These are phyloP conservation scores for Mucor velutinosus DNA, from an alignment of 371 early-diverging fungal genomes.

Conservation along the genomic window DNA sequence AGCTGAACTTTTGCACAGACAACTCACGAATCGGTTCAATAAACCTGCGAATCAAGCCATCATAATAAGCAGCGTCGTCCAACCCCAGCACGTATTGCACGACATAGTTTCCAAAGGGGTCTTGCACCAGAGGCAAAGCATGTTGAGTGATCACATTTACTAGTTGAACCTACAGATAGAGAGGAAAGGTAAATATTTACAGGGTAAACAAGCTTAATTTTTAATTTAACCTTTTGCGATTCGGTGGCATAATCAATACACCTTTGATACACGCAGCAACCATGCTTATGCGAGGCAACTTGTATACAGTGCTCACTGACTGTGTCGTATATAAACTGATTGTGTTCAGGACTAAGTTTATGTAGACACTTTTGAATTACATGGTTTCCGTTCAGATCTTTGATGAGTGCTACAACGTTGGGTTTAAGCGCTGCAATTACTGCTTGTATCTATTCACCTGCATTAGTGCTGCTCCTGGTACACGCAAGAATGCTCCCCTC, in stretches of 20 bases:
- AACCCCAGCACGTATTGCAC: conserved; percentile 95
- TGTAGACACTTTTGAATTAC: conserved; percentile 97
- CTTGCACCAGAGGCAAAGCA: conserved; percentile 81
- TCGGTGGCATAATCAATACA: conserved; percentile 88
- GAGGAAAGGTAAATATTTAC: not conserved
- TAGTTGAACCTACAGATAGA: conserved; percentile 53
- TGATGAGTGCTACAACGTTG: conserved; percentile 85
- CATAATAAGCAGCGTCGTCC: conserved; percentile 62
- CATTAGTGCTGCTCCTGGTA: conserved; percentile 49
- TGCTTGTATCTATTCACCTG: conserved; percentile 56
- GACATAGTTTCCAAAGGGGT: conserved; percentile 98
- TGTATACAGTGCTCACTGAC: conserved; percentile 84
- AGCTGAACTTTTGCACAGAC: conserved; percentile 90
- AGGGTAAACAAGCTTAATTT: not conserved
- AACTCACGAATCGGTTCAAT: conserved; percentile 75
- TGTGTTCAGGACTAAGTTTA: conserved; percentile 68
- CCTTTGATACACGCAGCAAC: conserved; percentile 97
- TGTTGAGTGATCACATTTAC: conserved; percentile 78
- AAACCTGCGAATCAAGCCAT: conserved; percentile 73
- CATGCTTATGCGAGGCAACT: conserved; percentile 95
- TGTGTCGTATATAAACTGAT: conserved; percentile 89
- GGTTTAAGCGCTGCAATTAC: conserved; percentile 73
- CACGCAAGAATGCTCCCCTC: conserved; percentile 38
- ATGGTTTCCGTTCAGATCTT: conserved; percentile 98
- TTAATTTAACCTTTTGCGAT: conserved; percentile 57